These are phyloP conservation scores for Cyanidium caldarium DNA, from an alignment of 23 red algal species.

Conservation along the genomic window DNA sequence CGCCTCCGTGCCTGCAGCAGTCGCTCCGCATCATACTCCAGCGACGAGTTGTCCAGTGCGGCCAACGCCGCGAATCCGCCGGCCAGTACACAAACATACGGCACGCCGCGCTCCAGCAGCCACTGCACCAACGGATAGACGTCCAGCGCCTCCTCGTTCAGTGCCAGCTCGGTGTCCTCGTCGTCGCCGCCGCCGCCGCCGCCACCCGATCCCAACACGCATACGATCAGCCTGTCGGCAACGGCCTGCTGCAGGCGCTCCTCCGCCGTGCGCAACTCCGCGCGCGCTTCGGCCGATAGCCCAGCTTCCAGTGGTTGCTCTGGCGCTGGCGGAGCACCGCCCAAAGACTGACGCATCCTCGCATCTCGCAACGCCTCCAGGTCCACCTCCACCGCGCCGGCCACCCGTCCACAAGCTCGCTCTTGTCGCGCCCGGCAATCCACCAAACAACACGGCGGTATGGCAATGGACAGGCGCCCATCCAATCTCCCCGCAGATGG, in stretches of 20 bases:
- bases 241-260: constrained; percentile 49
- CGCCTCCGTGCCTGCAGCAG: background rate
- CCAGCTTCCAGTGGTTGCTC: background rate
- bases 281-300: constrained; percentile 21
- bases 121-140: constrained; percentile 31
- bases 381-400: constrained; percentile 43
- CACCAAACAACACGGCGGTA: constrained; percentile 57
- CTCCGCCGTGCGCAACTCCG: constrained; percentile 25
- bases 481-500: constrained; percentile 38
- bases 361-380: constrained; percentile 58
- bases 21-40: background rate
- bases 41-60: background rate
- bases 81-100: constrained; percentile 60
- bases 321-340: constrained; percentile 11
- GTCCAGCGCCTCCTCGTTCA: constrained; percentile 16
- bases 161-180: constrained; percentile 54
- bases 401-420: constrained; percentile 50
- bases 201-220: constrained; percentile 77
- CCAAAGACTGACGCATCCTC: too few relatives aligned
- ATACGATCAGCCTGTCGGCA: constrained; percentile 38
- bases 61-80: constrained; percentile 34
- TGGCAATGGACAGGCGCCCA: constrained; percentile 15
- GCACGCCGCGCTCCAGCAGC: constrained; percentile 43
- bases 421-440: constrained; percentile 73
- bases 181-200: too few relatives aligned